phyloP scores from a whole-genome alignment of 257 asterid species.

The Solanum dulcamara region DNA sequence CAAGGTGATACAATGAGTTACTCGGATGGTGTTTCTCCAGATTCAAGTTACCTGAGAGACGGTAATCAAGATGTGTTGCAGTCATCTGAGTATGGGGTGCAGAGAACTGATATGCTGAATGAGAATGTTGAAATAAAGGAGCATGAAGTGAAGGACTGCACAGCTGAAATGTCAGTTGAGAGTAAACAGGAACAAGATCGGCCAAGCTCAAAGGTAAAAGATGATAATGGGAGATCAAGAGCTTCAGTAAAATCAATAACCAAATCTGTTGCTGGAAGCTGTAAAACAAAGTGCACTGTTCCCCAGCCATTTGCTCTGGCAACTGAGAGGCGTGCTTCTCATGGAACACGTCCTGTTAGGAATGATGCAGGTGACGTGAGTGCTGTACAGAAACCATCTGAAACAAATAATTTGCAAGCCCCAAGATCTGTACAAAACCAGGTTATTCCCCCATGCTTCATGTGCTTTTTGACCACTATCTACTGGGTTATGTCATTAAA shows the following conservation, averaged over 20 bases:
- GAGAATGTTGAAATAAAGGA: slow-evolving; percentile 34
- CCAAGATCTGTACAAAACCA: slow-evolving; percentile 24
- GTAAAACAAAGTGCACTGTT: slow-evolving; percentile 56
- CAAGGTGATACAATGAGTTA: slow-evolving; percentile 37
- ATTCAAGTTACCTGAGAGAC: slow-evolving; percentile 3
- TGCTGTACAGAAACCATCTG: slow-evolving; percentile 34
- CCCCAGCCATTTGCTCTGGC: slow-evolving; percentile 86
- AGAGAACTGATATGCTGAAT: slow-evolving; percentile 16
- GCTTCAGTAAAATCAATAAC: slow-evolving; percentile 23
- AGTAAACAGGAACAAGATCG: slow-evolving; percentile 17
- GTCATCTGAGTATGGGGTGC: slow-evolving; percentile 22
- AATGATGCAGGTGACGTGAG: slow-evolving; percentile 48
- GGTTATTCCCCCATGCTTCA: slow-evolving; percentile 30
- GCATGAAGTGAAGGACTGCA: slow-evolving; percentile 50
- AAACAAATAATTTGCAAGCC: slow-evolving; percentile 10
- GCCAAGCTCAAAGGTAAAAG: slow-evolving; percentile 10
- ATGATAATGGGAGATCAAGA: slow-evolving; percentile 23
- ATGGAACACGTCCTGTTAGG: slow-evolving; percentile 38
- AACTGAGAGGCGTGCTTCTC: slow-evolving; percentile 64
- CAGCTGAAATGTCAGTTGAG: slow-evolving; percentile 27
- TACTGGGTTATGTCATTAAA: slow-evolving; percentile 11
- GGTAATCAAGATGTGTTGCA: slow-evolving; percentile 13
- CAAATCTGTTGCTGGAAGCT: slow-evolving; percentile 33
- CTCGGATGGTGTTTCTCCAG: slow-evolving; percentile 19
- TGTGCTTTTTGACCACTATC: slow-evolving; percentile 33